Percentiles rank a stretch among this genome's conserved stretches.
Conservation (phyloP, 1,284 basidiomycete species). For the Ceratobasidium sp. region DNA sequence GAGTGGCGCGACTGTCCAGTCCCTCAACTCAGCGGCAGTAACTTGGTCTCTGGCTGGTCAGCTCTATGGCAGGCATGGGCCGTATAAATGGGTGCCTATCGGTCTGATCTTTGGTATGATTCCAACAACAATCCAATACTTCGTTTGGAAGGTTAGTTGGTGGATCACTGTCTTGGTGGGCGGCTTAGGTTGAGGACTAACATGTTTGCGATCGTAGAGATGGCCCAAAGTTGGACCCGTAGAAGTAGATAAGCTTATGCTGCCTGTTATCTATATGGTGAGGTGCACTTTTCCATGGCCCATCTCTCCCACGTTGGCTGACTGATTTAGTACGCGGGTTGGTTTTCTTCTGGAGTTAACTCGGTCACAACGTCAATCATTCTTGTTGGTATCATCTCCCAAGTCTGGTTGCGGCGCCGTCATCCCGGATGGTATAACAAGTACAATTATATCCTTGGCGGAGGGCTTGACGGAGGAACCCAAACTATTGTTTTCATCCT, state of each 20-base stretch:
- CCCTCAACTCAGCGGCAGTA: constrained; percentile 65
- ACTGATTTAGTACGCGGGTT: constrained; percentile 51
- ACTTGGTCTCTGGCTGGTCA: constrained; percentile 68
- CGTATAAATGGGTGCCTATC: constrained; percentile 63
- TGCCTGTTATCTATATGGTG: constrained; percentile 63
- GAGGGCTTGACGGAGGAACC: constrained; percentile 70
- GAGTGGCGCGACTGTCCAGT: constrained; percentile 61
- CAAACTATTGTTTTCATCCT: constrained; percentile 72
- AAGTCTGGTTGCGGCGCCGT: constrained; percentile 63
- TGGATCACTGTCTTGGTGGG: not conserved
- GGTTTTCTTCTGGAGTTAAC: constrained; percentile 61
- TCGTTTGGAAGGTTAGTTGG: constrained; percentile 49
- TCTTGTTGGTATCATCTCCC: constrained; percentile 63
- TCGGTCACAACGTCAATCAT: constrained; percentile 59
- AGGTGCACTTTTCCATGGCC: constrained; percentile 18
- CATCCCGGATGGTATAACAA: constrained; percentile 65
- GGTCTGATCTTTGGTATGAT: constrained; percentile 60
- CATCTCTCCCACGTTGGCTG: not conserved
- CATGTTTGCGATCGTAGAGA: constrained; percentile 46
- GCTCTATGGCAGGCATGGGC: constrained; percentile 60
- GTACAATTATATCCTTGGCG: constrained; percentile 73
- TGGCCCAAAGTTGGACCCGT: constrained; percentile 60
- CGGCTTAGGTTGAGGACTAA: not conserved
- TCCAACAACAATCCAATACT: constrained; percentile 59
- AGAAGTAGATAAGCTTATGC: constrained; percentile 57